Conservation (phyloP, 2,329 filamentous ascomycete genomes). For the Daldinia eschscholtzii region DNA sequence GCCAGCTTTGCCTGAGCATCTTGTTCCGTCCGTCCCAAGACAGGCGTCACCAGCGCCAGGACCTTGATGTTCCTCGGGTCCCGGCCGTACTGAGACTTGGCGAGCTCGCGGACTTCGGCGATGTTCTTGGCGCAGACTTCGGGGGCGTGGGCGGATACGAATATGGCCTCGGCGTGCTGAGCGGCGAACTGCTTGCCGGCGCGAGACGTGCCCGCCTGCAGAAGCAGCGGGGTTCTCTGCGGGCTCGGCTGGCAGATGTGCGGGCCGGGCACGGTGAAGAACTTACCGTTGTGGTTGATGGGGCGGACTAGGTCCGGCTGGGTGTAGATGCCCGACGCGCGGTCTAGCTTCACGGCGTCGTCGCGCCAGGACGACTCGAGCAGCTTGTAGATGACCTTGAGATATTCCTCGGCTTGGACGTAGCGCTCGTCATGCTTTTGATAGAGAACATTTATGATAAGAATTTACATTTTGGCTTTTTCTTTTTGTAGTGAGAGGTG, state of each 20-base stretch:
- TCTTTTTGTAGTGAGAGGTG: too few relatives aligned
- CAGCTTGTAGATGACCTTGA: constrained; percentile 74
- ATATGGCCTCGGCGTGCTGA: constrained; percentile 78
- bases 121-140: constrained; percentile 71
- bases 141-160: constrained; percentile 75
- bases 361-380: constrained; percentile 76
- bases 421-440: constrained; percentile 74
- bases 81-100: constrained; percentile 65
- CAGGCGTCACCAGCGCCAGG: constrained; percentile 73
- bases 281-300: constrained; percentile 75
- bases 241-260: constrained; percentile 75
- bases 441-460: neutral
- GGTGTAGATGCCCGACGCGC: constrained; percentile 69
- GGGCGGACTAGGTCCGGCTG: constrained; percentile 66
- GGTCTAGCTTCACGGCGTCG: constrained; percentile 73
- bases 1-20: constrained; percentile 74
- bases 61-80: constrained; percentile 75
- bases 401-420: constrained; percentile 72
- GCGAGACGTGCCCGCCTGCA: constrained; percentile 77
- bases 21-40: constrained; percentile 74
- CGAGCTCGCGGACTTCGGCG: constrained; percentile 70
- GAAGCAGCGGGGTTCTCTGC: constrained; percentile 75
- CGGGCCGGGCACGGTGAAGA: constrained; percentile 73
- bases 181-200: constrained; percentile 76
- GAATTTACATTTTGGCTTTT: neutral